Base-by-base conservation (phyloP, 108 stramenopile species). In the Conticribra guillardii region DNA sequence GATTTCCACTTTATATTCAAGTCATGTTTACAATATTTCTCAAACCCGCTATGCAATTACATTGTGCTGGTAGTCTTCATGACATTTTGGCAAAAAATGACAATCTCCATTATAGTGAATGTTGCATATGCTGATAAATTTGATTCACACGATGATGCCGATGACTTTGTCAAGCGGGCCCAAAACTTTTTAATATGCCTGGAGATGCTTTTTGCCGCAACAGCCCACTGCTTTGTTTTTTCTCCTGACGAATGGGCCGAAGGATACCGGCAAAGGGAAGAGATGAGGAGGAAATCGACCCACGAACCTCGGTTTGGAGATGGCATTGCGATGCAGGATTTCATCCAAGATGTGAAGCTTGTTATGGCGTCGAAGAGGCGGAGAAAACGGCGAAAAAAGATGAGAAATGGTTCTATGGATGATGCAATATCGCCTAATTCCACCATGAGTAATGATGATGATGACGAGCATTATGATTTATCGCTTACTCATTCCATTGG, bases 61-160 rank as follows among this genome's bases (percentile, higher is more conserved):
- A n/a, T n/a, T n/a, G n/a, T n/a, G n/a, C n/a, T n/a, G n/a, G 87
- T 96, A 2, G 93, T 96, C 15, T 96, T 96, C 65, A 79, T 92
- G 82, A 96, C 96, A 19, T 96, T 96, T 80, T 95, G 93, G 93
- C 96, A 96, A 61, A 86, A 83, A 31, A 66, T 89, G 64, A 72
- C 73, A 0, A 83, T 93, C 19, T 49, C 70, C 16, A 75, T 93
- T 7, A 73, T 84, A 27, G 79, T 88, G 57, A 60, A 82, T 64
- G 17, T 73, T 2, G 73, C 34, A 22, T 66, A 60, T 52, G 45
- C 41, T n/a, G 80, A 77, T 52, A 55, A 69, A 46, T 61, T 67
- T 33, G 31, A 50, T 14, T 51, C 72, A 8, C 66, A 80, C 21
- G 85, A 85, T 33, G 69, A 79, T 5, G 84, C 83, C 23, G 55